A percentile compares a stretch with the other conserved stretches of the same genome.
Evolutionary conservation across 75 land plant species (phyloP).

Genomic region (Chamaecyparis obtusa): DNA sequence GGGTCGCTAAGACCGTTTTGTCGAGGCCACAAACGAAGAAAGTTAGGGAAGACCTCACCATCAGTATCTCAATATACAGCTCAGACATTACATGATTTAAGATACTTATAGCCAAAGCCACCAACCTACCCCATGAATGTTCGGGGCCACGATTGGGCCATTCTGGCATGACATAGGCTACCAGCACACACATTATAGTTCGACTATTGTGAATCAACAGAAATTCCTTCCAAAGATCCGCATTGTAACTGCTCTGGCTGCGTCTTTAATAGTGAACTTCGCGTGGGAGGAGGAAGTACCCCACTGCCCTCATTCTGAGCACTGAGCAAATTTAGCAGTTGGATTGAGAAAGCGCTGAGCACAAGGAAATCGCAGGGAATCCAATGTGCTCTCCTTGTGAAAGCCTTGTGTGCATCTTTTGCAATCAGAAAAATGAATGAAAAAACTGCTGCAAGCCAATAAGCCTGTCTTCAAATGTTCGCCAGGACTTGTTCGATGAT

Average conservation of each 20-base stretch:
- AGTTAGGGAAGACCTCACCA: neutral
- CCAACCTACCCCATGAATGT: neutral
- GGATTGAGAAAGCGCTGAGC: neutral
- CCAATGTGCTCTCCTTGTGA: too few species aligned
- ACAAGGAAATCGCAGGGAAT: too few species aligned
- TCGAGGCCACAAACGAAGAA: too few species aligned
- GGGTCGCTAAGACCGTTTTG: neutral
- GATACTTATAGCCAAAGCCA: neutral
- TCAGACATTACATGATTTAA: neutral
- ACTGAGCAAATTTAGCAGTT: neutral
- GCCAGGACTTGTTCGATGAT: too few species aligned
- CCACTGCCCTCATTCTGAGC: neutral
- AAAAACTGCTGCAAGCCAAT: too few species aligned
- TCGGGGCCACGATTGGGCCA: neutral
- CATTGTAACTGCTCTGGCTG: too few species aligned
- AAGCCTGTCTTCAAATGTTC: too few species aligned
- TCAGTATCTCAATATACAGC: neutral
- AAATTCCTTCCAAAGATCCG: neutral
- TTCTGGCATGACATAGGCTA: neutral
- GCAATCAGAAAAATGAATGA: neutral
- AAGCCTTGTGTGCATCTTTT: too few species aligned
- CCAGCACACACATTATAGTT: neutral
- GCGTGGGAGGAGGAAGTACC: too few species aligned
- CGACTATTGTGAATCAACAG: neutral
- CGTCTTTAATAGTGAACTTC: too few species aligned